phyloP scores from a whole-genome alignment of 352 stramenopile genomes.

The Phytophthora cryptogea region DNA sequence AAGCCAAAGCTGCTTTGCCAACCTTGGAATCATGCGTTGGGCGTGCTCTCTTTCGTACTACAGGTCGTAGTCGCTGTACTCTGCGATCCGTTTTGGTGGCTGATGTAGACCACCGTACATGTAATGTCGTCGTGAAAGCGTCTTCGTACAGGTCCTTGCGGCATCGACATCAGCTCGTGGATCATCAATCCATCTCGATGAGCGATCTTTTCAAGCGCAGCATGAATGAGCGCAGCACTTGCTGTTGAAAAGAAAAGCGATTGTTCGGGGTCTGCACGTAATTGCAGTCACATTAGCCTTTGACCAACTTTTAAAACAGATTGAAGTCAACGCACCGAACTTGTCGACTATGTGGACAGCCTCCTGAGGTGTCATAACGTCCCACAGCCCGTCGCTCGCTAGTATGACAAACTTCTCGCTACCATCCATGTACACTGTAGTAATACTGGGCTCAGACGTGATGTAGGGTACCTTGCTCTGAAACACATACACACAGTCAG shows the following conservation, averaged over 20 bases:
- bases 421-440: slow-evolving; percentile 48
- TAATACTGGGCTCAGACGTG: slow-evolving; percentile 68
- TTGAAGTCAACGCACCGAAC: slow-evolving; percentile 49
- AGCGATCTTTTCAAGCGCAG: slow-evolving; percentile 68
- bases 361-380: slow-evolving; percentile 72
- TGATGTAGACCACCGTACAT: slow-evolving; percentile 75
- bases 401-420: slow-evolving; percentile 76
- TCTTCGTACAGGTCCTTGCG: slow-evolving; percentile 49
- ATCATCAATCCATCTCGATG: slow-evolving; percentile 73
- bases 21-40: slow-evolving; percentile 13
- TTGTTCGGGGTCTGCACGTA: slow-evolving; percentile 43
- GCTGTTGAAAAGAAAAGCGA: slow-evolving; percentile 59
- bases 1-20: slow-evolving; percentile 11
- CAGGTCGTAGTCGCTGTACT: slow-evolving; percentile 3
- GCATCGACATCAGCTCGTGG: slow-evolving; percentile 65
- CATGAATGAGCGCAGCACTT: slow-evolving; percentile 70
- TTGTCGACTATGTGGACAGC: slow-evolving; percentile 67
- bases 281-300: slow-evolving; percentile 7
- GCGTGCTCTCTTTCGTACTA: slow-evolving; percentile 8
- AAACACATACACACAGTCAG: slow-evolving; percentile 5
- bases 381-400: slow-evolving; percentile 85
- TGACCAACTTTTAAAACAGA: background rate
- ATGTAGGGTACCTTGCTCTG: slow-evolving; percentile 85
- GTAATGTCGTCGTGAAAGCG: slow-evolving; percentile 83
- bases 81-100: slow-evolving; percentile 21